Percentiles rank a stretch among this genome's conserved stretches.
These are phyloP conservation scores for Suillus variegatus DNA, from an alignment of 768 basidiomycete species.

Conservation along the genomic window DNA sequence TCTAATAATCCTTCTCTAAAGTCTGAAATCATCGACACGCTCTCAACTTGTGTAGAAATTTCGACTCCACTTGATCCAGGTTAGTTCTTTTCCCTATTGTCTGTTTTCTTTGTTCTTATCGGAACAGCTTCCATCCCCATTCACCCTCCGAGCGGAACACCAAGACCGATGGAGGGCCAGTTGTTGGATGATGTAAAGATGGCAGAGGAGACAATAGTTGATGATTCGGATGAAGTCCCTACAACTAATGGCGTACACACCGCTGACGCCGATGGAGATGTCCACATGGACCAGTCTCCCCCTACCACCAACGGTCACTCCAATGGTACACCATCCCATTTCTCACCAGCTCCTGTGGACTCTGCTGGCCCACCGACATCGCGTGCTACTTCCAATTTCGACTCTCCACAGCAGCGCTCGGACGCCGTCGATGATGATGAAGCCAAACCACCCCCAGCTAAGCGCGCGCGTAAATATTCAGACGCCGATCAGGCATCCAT, in stretches of 20 bases:
- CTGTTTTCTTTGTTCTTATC: constrained; percentile 28
- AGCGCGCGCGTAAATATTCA: constrained; percentile 74
- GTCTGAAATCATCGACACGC: constrained; percentile 38
- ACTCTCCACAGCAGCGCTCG: constrained; percentile 30
- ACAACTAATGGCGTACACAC: constrained; percentile 16
- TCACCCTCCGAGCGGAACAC: constrained; percentile 46
- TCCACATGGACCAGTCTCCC: constrained; percentile 28
- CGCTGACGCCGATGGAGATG: constrained; percentile 31
- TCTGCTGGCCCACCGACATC: constrained; percentile 36
- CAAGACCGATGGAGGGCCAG: constrained; percentile 46
- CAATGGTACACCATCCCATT: constrained; percentile 35
- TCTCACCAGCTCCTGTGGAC: constrained; percentile 40
- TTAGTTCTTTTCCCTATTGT: constrained; percentile 33
- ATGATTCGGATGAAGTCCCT: constrained; percentile 15
- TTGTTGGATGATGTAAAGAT: constrained; percentile 58
- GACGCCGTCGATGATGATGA: constrained; percentile 41
- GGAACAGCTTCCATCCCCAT: constrained; percentile 44
- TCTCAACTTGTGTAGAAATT: constrained; percentile 39
- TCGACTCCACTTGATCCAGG: constrained; percentile 51
- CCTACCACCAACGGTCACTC: constrained; percentile 24
- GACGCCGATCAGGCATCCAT: constrained; percentile 76
- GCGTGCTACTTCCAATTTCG: constrained; percentile 34
- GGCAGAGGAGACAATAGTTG: constrained; percentile 41
- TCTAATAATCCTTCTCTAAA: constrained; percentile 51
- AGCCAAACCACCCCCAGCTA: constrained; percentile 75